Conservation (phyloP, 2,329 filamentous ascomycete species). For the Cadophora luteo-olivacea region DNA sequence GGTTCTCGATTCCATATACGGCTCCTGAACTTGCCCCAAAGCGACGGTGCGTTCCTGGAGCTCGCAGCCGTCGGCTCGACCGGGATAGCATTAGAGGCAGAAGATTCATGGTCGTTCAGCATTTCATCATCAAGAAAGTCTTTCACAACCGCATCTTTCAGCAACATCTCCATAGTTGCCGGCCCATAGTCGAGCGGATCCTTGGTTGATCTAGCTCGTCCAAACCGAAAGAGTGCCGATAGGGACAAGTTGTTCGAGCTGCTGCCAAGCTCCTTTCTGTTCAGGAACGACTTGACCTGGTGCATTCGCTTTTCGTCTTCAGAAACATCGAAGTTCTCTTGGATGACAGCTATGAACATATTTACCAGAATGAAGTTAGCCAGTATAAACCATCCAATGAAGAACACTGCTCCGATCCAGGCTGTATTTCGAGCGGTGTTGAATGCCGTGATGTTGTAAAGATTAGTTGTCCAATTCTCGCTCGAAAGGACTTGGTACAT, state of each 20-base stretch:
- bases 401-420: conserved; percentile 91
- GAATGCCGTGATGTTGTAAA: conserved; percentile 81
- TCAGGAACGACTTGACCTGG: conserved; percentile 93
- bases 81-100: conserved; percentile 35
- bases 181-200: conserved; percentile 93
- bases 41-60: conserved; percentile 62
- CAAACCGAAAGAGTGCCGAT: conserved; percentile 71
- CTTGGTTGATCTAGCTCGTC: conserved; percentile 64
- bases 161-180: conserved; percentile 91
- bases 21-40: conserved; percentile 66
- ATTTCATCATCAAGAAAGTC: conserved; percentile 88
- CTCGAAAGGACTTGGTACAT: conserved; percentile 98
- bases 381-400: conserved; percentile 95
- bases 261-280: conserved; percentile 83
- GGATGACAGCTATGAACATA: conserved; percentile 99
- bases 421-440: conserved; percentile 72
- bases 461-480: conserved; percentile 90
- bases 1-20: conserved; percentile 72
- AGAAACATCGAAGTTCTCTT: conserved; percentile 98
- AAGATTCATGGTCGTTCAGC: conserved; percentile 48
- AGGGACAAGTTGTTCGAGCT: conserved; percentile 77
- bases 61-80: conserved; percentile 50
- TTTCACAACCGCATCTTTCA: conserved; percentile 93
- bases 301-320: conserved; percentile 97
- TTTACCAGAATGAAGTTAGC: conserved; percentile 96